Base-by-base conservation (phyloP, 495 filamentous ascomycete species). In the Parathielavia appendiculata region DNA sequence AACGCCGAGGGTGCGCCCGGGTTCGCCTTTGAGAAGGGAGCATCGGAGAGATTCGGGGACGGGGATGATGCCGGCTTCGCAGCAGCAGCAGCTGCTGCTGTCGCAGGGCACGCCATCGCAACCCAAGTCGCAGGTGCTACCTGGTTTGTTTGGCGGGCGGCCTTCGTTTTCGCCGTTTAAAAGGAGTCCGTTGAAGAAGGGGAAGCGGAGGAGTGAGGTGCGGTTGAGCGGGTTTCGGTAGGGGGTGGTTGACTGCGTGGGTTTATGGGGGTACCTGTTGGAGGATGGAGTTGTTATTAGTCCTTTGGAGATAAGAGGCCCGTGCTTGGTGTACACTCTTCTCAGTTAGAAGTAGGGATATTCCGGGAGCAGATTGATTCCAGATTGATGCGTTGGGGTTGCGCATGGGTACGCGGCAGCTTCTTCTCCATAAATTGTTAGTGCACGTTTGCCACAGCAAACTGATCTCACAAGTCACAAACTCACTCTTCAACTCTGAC, bases 161-260 rank as follows among this genome's bases (percentile, higher is more conserved):
- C 35, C 41, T 35, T 54, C 47, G 40, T 57, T 58, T 36, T 55
- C 55, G 51, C 51, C 52, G 39, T 56, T 58, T 30, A 58, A 56
- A 53, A 57, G 51, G 32, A 41, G 34, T 6, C 57, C 57, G 17
- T 1, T 53, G 49, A 62, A 62, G 58, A 59, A 54, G 58, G n/a
- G 17, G 17, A 66, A 66, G 63, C 40, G 57, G 40, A 61, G 59
- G 59, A 65, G 63, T 41, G 63, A 51, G 44, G 32, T 44, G 17
- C 12, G 63, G 60, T 41, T 66, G 54, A 62, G 60, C 26, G 61
- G 61, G 47, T 63, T 63, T 59, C 22, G 61, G 35, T 63, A 47
- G 36, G 40, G 30, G n/a, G 30, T 39, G 17, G 20, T 2, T 39
- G 34, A 5, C 7, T 36, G 17, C 6, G 3, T 30, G 39, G 10